Evolutionary conservation across 2,329 filamentous ascomycete genomes (phyloP).

Genomic region (Trichoderma endophyticum): DNA sequence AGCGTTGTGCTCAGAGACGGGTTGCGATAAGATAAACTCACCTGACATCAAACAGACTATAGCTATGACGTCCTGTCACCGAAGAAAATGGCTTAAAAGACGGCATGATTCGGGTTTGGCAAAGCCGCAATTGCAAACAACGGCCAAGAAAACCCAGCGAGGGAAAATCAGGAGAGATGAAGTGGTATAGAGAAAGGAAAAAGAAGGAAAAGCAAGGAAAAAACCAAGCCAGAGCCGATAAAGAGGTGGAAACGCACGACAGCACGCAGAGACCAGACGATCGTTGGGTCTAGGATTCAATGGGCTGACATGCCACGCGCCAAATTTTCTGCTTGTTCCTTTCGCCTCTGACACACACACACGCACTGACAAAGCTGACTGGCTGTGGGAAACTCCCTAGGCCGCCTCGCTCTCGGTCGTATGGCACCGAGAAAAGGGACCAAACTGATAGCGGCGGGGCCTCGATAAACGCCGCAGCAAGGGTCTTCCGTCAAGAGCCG

Average conservation of each 20-base stretch:
- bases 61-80: constrained; percentile 49
- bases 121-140: background rate
- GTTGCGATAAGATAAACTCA: constrained; percentile 32
- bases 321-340: background rate
- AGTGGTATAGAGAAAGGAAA: background rate
- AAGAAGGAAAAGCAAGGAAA: background rate
- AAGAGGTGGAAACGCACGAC: background rate
- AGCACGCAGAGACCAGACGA: background rate
- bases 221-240: background rate
- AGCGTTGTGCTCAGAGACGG: background rate
- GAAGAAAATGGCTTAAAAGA: constrained; percentile 55
- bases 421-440: constrained; percentile 10
- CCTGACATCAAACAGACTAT: constrained; percentile 58
- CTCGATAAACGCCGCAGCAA: constrained; percentile 13
- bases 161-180: background rate
- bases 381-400: background rate
- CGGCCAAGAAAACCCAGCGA: background rate
- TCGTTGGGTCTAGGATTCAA: constrained; percentile 11
- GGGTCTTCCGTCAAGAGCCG: constrained; percentile 13
- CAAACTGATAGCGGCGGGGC: constrained; percentile 15
- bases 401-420: background rate
- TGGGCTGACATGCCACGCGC: constrained; percentile 15
- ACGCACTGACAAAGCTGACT: background rate
- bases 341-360: constrained; percentile 6
- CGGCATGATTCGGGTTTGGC: constrained; percentile 41